These are phyloP conservation scores for Solidago caesia DNA, from an alignment of 129 eudicot genomes.

Conservation along the genomic window DNA sequence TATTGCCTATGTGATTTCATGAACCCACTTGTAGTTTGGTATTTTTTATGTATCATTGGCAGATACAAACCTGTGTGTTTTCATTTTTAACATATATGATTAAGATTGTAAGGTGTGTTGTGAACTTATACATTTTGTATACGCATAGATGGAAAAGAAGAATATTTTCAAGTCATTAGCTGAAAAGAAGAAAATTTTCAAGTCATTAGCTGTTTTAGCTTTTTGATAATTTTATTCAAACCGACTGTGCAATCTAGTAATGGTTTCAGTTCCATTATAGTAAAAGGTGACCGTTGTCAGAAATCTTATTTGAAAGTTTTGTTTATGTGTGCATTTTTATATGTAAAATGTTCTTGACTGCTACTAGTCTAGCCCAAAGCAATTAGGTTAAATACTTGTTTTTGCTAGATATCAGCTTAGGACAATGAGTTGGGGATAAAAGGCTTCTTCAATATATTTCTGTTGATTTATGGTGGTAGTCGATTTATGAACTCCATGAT, in stretches of 20 bases:
- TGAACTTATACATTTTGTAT: not conserved
- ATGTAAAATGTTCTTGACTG: not conserved
- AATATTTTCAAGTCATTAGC: not conserved
- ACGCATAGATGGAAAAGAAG: not conserved
- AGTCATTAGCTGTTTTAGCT: not conserved
- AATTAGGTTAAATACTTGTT: slow-evolving; percentile 11
- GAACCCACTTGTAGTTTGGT: not conserved
- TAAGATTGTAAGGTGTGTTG: not conserved
- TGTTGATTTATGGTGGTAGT: not conserved
- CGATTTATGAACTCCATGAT: slow-evolving; percentile 5
- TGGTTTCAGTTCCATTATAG: not conserved
- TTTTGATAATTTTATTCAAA: not conserved
- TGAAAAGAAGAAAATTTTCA: not conserved
- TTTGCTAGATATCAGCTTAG: not conserved
- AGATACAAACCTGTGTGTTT: not conserved
- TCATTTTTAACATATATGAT: not conserved
- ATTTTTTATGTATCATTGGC: not conserved
- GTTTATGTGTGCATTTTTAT: not conserved
- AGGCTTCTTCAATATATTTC: not conserved
- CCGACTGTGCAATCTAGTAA: not conserved
- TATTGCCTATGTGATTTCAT: not conserved
- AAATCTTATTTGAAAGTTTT: not conserved
- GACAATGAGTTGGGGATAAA: not conserved
- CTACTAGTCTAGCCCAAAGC: not conserved
- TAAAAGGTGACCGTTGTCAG: not conserved